Conservation (phyloP, 805 yeast genomes). For the Candida corydali region DNA sequence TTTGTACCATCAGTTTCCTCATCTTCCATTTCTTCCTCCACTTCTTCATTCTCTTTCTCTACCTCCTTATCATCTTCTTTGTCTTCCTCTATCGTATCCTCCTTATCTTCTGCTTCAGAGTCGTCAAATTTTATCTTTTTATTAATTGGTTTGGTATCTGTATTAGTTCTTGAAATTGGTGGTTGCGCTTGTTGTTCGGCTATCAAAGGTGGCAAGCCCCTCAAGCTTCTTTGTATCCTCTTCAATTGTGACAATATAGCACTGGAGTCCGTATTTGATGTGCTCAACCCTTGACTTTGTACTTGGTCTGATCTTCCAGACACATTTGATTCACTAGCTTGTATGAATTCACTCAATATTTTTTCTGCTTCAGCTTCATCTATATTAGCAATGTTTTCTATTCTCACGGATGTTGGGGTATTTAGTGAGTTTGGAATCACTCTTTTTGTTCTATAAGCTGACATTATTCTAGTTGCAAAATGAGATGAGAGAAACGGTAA, state of each 20-base stretch:
- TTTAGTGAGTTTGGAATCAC: slow-evolving; percentile 42
- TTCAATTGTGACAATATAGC: slow-evolving; percentile 58
- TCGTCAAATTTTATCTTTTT: slow-evolving; percentile 28
- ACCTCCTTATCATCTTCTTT: slow-evolving; percentile 15
- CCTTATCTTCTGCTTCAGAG: slow-evolving; percentile 16
- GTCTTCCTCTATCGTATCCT: slow-evolving; percentile 9
- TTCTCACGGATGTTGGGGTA: slow-evolving; percentile 41
- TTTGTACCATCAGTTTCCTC: slow-evolving; percentile 13
- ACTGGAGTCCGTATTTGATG: slow-evolving; percentile 12
- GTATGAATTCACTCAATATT: slow-evolving; percentile 40
- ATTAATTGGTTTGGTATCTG: slow-evolving; percentile 10
- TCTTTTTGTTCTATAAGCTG: slow-evolving; percentile 40
- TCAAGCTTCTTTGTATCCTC: slow-evolving; percentile 71
- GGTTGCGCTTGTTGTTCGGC: slow-evolving; percentile 20
- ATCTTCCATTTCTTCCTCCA: slow-evolving; percentile 13
- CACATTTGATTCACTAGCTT: slow-evolving; percentile 29
- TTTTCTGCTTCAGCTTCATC: slow-evolving; percentile 42
- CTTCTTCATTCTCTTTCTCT: slow-evolving; percentile 14
- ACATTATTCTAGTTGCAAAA: slow-evolving; percentile 13
- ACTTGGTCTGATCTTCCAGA: slow-evolving; percentile 20
- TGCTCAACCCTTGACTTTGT: slow-evolving; percentile 23
- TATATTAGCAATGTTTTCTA: slow-evolving; percentile 24
- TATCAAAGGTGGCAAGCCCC: slow-evolving; percentile 69
- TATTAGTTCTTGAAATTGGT: slow-evolving; percentile 21
- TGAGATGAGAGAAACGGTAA: slow-evolving; percentile 3